Evolutionary conservation across 2,329 filamentous ascomycete genomes (phyloP).

Genomic region (Beauveria caledonica): DNA sequence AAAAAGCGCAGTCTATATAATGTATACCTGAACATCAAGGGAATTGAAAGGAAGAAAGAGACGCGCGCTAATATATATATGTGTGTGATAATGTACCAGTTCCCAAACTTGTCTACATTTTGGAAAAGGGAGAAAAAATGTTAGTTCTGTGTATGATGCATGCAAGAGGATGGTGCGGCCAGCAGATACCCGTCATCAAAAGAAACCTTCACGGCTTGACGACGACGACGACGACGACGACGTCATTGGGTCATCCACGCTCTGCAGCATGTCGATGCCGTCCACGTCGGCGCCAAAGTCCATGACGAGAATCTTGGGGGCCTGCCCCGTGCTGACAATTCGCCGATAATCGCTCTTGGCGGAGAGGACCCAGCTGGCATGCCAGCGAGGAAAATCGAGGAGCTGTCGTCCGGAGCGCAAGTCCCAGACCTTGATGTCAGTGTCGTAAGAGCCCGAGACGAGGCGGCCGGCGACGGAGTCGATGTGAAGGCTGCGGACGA

Average conservation of each 20-base stretch:
- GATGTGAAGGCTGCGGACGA: slow-evolving; percentile 85
- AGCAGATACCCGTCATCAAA: not conserved
- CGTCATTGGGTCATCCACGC: slow-evolving; percentile 14
- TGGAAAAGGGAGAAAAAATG: not conserved
- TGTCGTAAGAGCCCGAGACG: slow-evolving; percentile 88
- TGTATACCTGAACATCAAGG: not conserved
- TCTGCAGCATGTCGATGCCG: slow-evolving; percentile 52
- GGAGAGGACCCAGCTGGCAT: slow-evolving; percentile 90
- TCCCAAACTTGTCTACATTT: not conserved
- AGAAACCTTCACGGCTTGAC: not conserved
- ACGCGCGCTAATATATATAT: not conserved
- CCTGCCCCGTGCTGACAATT: slow-evolving; percentile 91
- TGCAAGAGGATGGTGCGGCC: not conserved
- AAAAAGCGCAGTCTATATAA: not conserved
- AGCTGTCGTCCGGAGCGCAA: slow-evolving; percentile 70
- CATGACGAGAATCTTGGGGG: slow-evolving; percentile 84
- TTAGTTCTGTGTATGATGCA: not conserved
- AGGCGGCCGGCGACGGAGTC: slow-evolving; percentile 81
- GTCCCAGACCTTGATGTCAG: slow-evolving; percentile 91
- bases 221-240: not conserved
- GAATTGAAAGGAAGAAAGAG: not conserved
- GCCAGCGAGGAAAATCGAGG: slow-evolving; percentile 88
- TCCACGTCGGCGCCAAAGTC: slow-evolving; percentile 68
- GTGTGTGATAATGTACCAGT: not conserved
- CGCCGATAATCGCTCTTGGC: slow-evolving; percentile 93